phyloP scores from a whole-genome alignment of 352 stramenopile species.

The Globisporangium yorkense region DNA sequence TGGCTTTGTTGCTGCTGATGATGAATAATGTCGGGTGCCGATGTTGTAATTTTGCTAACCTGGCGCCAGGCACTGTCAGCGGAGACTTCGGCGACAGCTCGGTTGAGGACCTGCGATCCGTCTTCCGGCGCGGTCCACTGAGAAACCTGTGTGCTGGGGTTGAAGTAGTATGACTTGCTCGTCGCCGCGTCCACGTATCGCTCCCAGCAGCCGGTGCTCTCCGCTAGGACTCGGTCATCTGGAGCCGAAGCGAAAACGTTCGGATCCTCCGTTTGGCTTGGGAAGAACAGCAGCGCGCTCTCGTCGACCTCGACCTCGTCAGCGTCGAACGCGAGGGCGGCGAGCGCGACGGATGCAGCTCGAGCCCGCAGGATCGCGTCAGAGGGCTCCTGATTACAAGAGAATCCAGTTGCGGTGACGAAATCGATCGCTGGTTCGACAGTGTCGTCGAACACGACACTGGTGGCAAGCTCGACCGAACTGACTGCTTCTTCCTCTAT shows the following conservation, averaged over 20 bases:
- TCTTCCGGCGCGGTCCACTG: conserved; percentile 30
- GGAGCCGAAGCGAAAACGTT: not conserved
- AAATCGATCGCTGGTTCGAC: not conserved
- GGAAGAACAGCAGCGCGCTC: not conserved
- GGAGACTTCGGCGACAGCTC: not conserved
- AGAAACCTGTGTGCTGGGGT: conserved; percentile 26
- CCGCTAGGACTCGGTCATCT: not conserved
- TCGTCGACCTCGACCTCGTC: conserved; percentile 3
- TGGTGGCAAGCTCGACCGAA: not conserved
- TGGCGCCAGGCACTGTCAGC: not conserved
- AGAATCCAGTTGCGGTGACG: not conserved
- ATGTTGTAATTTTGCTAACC: not conserved
- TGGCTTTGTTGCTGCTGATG: not conserved
- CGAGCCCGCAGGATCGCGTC: not conserved
- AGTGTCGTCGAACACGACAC: not conserved
- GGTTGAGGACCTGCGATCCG: conserved; percentile 6
- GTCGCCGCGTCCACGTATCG: conserved; percentile 39
- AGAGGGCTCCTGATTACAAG: not conserved
- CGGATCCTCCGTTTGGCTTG: not conserved
- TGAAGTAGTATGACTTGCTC: conserved; percentile 57
- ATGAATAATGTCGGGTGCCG: not conserved
- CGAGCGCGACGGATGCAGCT: conserved; percentile 11
- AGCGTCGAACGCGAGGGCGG: conserved; percentile 13
- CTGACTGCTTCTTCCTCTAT: not conserved
- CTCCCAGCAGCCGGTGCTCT: conserved; percentile 25